A percentile compares a stretch with the other conserved stretches of the same genome.
Evolutionary conservation across 1,284 basidiomycete genomes (phyloP).

Genomic region (Amylostereum chailletii): DNA sequence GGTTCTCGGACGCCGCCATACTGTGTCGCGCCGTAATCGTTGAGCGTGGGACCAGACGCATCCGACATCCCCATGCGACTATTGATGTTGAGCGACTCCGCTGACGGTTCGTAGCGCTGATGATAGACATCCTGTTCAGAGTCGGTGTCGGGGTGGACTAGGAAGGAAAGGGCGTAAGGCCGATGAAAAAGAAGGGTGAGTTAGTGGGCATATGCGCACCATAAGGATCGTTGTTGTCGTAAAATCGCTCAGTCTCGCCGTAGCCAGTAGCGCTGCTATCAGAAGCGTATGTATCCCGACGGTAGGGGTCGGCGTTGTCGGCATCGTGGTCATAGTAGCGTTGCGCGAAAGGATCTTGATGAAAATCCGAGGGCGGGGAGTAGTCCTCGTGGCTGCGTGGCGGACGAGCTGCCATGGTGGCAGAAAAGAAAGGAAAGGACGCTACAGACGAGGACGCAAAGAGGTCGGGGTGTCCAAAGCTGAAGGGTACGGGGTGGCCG

Average conservation of each 20-base stretch:
- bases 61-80: conserved; percentile 49
- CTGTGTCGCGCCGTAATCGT: conserved; percentile 32
- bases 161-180: conserved; percentile 15
- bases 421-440: too few species aligned
- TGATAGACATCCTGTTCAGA: conserved; percentile 69
- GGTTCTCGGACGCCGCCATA: conserved; percentile 54
- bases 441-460: too few species aligned
- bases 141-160: conserved; percentile 62
- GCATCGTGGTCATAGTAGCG: conserved; percentile 59
- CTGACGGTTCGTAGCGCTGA: conserved; percentile 58
- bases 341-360: conserved; percentile 46
- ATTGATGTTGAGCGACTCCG: conserved; percentile 58
- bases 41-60: conserved; percentile 52
- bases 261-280: conserved; percentile 52
- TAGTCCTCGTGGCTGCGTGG: conserved; percentile 14
- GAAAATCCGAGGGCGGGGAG: conserved; percentile 19
- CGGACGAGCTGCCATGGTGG: conserved; percentile 10
- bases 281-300: conserved; percentile 59
- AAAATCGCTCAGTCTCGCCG: conserved; percentile 47
- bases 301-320: conserved; percentile 51
- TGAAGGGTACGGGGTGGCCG: too few species aligned
- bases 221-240: conserved; percentile 67
- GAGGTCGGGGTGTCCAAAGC: too few species aligned
- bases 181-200: conserved; percentile 16
- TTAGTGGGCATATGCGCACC: conserved; percentile 27